Evolutionary conservation across 768 basidiomycete genomes (phyloP).

Genomic region (Russula griseocarnosa): DNA sequence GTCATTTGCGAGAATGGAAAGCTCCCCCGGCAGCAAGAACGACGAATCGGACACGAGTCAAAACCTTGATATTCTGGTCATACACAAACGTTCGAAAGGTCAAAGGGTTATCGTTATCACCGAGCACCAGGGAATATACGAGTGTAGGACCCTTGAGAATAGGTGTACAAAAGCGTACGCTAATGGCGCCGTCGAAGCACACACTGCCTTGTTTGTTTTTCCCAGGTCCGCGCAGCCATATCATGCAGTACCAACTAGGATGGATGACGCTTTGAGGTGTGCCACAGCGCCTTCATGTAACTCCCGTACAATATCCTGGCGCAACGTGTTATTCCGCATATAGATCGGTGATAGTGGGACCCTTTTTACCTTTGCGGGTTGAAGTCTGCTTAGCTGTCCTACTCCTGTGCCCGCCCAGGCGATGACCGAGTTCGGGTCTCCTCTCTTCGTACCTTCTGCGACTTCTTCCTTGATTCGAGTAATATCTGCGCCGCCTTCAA

Average conservation of each 20-base stretch:
- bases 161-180: not conserved
- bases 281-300: conserved; percentile 30
- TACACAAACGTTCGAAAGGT: conserved; percentile 6
- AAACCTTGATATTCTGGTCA: conserved; percentile 14
- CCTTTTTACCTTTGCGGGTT: conserved; percentile 31
- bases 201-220: not conserved
- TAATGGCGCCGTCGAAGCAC: not conserved
- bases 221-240: conserved; percentile 17
- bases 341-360: conserved; percentile 4
- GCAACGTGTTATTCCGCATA: conserved; percentile 7
- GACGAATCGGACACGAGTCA: not conserved
- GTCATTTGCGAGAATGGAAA: not conserved
- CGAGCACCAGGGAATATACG: conserved; percentile 2
- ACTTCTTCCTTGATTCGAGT: conserved; percentile 22
- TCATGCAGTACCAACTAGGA: conserved; percentile 13
- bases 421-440: conserved; percentile 31
- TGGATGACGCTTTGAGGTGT: conserved; percentile 27
- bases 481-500: conserved; percentile 21
- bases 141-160: not conserved
- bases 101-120: not conserved
- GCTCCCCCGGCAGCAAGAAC: not conserved
- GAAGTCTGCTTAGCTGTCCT: conserved; percentile 32
- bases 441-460: conserved; percentile 30
- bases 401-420: conserved; percentile 40
- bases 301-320: conserved; percentile 32